Percentiles rank a stretch among this genome's conserved stretches.
Conservation (phyloP, 768 basidiomycete species). For the Collybia mongolica region DNA sequence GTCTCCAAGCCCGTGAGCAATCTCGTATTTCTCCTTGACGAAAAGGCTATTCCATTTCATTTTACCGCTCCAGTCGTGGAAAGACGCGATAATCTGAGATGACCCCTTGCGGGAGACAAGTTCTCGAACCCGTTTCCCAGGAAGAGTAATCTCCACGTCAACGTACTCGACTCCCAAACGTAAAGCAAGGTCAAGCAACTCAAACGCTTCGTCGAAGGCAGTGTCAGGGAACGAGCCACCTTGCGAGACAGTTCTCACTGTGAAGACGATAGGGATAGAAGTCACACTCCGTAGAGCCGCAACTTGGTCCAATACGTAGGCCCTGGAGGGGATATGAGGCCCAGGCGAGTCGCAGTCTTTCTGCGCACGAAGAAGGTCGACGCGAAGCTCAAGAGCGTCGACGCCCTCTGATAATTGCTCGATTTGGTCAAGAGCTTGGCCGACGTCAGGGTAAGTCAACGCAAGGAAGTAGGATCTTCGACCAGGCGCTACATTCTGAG, state of each 20-base stretch:
- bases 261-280: constrained; percentile 86
- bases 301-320: constrained; percentile 81
- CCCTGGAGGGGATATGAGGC: constrained; percentile 58
- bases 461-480: constrained; percentile 89
- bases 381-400: constrained; percentile 92
- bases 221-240: constrained; percentile 90
- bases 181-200: constrained; percentile 75
- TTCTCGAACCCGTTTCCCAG: constrained; percentile 57
- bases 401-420: constrained; percentile 78
- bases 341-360: constrained; percentile 45
- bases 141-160: constrained; percentile 84
- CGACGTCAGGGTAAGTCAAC: constrained; percentile 88
- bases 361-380: constrained; percentile 73
- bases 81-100: constrained; percentile 87
- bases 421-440: constrained; percentile 62
- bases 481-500: constrained; percentile 48
- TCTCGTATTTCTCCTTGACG: constrained; percentile 67
- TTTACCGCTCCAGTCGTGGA: constrained; percentile 90
- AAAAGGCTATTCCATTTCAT: constrained; percentile 75
- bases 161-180: constrained; percentile 89
- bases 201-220: constrained; percentile 66
- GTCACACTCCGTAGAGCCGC: constrained; percentile 75
- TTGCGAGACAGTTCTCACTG: constrained; percentile 83
- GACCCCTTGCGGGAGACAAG: constrained; percentile 62
- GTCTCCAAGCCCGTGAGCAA: constrained; percentile 72